phyloP scores from a whole-genome alignment of 2,329 filamentous ascomycete genomes.

The Diaporthe longicolla region DNA sequence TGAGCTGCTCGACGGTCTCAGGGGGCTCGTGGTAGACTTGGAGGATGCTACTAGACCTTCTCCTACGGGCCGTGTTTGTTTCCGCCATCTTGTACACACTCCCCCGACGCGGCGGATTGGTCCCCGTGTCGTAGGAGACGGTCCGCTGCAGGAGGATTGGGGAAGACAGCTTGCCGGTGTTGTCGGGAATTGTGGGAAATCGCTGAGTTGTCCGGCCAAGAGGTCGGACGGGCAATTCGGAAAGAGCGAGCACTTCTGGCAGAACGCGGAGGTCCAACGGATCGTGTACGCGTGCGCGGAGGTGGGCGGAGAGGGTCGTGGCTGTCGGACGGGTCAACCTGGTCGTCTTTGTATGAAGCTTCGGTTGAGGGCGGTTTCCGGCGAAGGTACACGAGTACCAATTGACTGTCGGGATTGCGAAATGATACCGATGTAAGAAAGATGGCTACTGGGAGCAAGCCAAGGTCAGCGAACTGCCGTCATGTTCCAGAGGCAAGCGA shows the following conservation, averaged over 20 bases:
- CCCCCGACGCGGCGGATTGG: slow-evolving; percentile 77
- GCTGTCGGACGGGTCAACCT: slow-evolving; percentile 17
- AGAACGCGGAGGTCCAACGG: slow-evolving; percentile 35
- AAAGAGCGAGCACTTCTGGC: slow-evolving; percentile 9
- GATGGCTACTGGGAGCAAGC: slow-evolving; percentile 37
- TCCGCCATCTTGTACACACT: slow-evolving; percentile 71
- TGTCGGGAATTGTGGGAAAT: slow-evolving; percentile 54
- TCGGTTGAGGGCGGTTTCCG: neutral
- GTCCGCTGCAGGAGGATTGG: slow-evolving; percentile 88
- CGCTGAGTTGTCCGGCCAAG: slow-evolving; percentile 44
- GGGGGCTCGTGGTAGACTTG: slow-evolving; percentile 95
- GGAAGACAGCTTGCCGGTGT: slow-evolving; percentile 97
- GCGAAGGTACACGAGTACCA: slow-evolving; percentile 5
- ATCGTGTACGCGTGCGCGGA: slow-evolving; percentile 45
- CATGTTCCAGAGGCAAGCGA: slow-evolving; percentile 34
- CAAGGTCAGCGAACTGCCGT: slow-evolving; percentile 29
- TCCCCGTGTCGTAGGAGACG: slow-evolving; percentile 91
- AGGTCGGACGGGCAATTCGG: slow-evolving; percentile 48
- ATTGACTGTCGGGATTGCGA: slow-evolving; percentile 26
- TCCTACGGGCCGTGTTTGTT: slow-evolving; percentile 75
- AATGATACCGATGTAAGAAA: slow-evolving; percentile 41
- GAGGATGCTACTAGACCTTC: slow-evolving; percentile 94
- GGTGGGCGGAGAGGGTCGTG: slow-evolving; percentile 20
- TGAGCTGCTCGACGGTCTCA: slow-evolving; percentile 97
- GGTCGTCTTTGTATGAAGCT: slow-evolving; percentile 7